These are phyloP conservation scores for Lipomyces sp. DNA, from an alignment of 805 yeast genomes.

Conservation along the genomic window DNA sequence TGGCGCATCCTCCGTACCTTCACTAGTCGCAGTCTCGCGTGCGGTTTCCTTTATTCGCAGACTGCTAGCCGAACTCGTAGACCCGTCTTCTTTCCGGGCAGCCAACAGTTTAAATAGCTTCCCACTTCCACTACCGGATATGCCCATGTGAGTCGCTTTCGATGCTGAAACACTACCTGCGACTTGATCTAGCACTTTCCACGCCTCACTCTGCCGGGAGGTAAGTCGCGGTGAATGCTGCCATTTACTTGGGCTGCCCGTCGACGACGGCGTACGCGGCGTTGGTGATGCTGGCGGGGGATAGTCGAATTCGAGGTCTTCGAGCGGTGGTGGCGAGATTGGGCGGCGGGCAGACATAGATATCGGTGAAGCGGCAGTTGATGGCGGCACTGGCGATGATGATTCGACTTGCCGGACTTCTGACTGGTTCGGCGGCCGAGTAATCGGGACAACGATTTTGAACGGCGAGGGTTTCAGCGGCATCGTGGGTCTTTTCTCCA, in stretches of 20 bases:
- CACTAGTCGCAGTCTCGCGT: not conserved
- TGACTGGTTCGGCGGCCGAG: not conserved
- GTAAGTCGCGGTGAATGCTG: constrained; percentile 18
- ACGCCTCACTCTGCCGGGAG: constrained; percentile 21
- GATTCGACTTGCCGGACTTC: not conserved
- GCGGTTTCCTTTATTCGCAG: not conserved
- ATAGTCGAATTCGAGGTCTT: constrained; percentile 21
- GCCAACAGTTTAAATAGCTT: constrained; percentile 13
- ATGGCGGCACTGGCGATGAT: not conserved
- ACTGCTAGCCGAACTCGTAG: not conserved
- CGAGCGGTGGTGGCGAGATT: constrained; percentile 26
- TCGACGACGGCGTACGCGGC: constrained; percentile 11
- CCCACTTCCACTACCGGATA: constrained; percentile 3
- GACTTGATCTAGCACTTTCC: constrained; percentile 19
- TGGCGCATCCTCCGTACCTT: not conserved
- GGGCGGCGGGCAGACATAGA: not conserved
- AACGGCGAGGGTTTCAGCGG: not conserved
- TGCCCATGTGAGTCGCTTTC: not conserved
- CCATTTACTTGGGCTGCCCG: not conserved
- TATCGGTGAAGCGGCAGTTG: not conserved
- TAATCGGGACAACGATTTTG: not conserved
- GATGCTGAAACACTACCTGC: constrained; percentile 2
- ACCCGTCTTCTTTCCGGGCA: constrained; percentile 13
- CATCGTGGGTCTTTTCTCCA: not conserved
- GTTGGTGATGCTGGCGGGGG: constrained; percentile 5